These are phyloP conservation scores for Meredithiella fracta DNA, from an alignment of 2,329 filamentous ascomycete species.

Conservation along the genomic window DNA sequence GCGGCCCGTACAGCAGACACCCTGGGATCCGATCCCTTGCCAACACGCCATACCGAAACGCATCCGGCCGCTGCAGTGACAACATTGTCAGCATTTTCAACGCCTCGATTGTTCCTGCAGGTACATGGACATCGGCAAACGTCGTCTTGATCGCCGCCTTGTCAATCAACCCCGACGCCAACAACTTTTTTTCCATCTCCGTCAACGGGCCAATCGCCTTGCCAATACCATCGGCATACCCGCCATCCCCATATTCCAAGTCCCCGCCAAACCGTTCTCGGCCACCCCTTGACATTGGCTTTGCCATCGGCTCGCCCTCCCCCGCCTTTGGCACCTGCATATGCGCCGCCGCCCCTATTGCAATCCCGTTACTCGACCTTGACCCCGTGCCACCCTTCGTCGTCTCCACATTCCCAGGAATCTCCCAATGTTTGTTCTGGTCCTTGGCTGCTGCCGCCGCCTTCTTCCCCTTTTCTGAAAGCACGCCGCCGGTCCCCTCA, in stretches of 20 bases:
- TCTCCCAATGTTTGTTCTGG: not conserved
- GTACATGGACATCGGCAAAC: constrained; percentile 73
- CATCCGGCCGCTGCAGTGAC: constrained; percentile 73
- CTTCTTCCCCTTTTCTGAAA: constrained; percentile 13
- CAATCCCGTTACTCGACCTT: not conserved
- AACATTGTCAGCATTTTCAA: constrained; percentile 79
- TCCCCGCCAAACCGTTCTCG: constrained; percentile 1
- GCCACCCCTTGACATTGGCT: constrained; percentile 10
- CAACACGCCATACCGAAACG: constrained; percentile 90
- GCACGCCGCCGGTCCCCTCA: not conserved
- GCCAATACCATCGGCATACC: not conserved
- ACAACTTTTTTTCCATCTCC: constrained; percentile 65
- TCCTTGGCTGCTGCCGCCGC: not conserved
- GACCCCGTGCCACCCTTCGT: not conserved
- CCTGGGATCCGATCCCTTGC: constrained; percentile 83
- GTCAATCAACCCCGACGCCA: constrained; percentile 61
- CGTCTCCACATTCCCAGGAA: no score
- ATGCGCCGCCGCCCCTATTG: not conserved
- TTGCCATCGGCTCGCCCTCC: not conserved
- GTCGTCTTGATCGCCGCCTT: constrained; percentile 69
- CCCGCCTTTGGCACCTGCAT: constrained; percentile 7
- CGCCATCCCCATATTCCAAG: not conserved
- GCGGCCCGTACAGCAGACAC: constrained; percentile 73
- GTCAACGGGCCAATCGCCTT: constrained; percentile 29
- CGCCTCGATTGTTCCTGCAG: constrained; percentile 67